Evolutionary conservation across 2,329 filamentous ascomycete species (phyloP), one percentile per base, ranked within the genome.

Genomic region (Fusarium guadeloupense): DNA sequence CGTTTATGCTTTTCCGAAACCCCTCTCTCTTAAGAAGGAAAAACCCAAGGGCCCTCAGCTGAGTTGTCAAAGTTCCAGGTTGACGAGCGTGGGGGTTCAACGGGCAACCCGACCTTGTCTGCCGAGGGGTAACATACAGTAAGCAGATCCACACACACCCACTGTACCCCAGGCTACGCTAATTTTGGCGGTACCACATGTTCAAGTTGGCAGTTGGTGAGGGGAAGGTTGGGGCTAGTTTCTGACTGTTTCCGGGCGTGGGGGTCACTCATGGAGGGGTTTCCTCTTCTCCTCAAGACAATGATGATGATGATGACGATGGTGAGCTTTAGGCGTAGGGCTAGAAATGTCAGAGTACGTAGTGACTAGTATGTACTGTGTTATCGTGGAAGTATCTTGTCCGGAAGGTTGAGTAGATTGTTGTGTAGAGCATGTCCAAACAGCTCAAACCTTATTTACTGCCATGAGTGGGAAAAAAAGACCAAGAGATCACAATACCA

Each of bases 1-100:
- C 3, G 42, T 43, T 12, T 40, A 17, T 26, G 17, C 13, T 41
- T 54, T 59, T 50, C 54, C 37, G 31, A n/a, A 8, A 13, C 19
- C 44, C 54, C 54, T 44, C 54, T 58, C 46, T 59, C 17, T 28
- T 16, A 2, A 7, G 13, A 14, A 28, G n/a, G n/a, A n/a, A n/a
- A n/a, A n/a, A n/a, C n/a, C n/a, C n/a, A n/a, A n/a, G n/a, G n/a
- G n/a, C n/a, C n/a, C n/a, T n/a, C n/a, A n/a, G n/a, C n/a, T n/a
- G n/a, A n/a, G n/a, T n/a, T n/a, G n/a, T n/a, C n/a, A n/a, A n/a
- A n/a, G n/a, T n/a, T n/a, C 28, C 46, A 34, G 44, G 25, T 26
- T 30, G 2, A 14, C n/a, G 39, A 35, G 14, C 47, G 47, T 50
- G 40, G 47, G 47, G 47, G 47, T 45, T 14, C 25, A 31, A 13